Base-by-base conservation (phyloP, 352 stramenopile genomes). In the Phytopythium chamaehyphon region DNA sequence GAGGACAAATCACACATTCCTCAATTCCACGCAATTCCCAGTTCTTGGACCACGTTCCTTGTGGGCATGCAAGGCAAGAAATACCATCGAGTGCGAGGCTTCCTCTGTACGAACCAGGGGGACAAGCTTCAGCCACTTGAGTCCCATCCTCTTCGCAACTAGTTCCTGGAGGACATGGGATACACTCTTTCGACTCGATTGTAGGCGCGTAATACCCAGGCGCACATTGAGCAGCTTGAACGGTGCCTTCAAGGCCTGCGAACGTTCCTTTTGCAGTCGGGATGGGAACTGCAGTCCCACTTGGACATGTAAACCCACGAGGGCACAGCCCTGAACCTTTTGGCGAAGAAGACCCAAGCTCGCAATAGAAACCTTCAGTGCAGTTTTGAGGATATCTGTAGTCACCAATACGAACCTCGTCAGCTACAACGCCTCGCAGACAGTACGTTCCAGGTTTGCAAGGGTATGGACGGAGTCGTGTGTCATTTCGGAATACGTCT, bases 31-130 rank as follows among this genome's bases (percentile, higher is more conserved):
- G 83, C 3, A 99, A 66, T 45, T 98, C 92, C 93, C 95, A 99
- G 70, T 99, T 98, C 70, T 98, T 98, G 15, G 88, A 98, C 96
- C 96, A 99, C 11, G 91, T 98, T 6, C 96, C 96, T 68, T 97
- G 84, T 11, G 94, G 89, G 69, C 90, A 98, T 40, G 83, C 69
- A 3, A 88, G 62, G 62, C 95, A 98, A 9, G 90, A 84, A 31
- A 97, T 57, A 14, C 86, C 90, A 64, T 98, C 92, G n/a, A 71
- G 79, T 1, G 67, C 66, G 1, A 96, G 54, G 39, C 73, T 92
- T 2, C 81, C 83, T 12, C 96, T 82, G 69, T 98, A 99, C 18
- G 86, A 96, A 2, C 96, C 96, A 14, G 95, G 95, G 0, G 73
- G 68, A 62, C 96, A 99, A 24, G 98, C 79, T 28, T 80, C 86